phyloP scores from a whole-genome alignment of 202 grass and related monocot genomes.

The Setaria italica region DNA sequence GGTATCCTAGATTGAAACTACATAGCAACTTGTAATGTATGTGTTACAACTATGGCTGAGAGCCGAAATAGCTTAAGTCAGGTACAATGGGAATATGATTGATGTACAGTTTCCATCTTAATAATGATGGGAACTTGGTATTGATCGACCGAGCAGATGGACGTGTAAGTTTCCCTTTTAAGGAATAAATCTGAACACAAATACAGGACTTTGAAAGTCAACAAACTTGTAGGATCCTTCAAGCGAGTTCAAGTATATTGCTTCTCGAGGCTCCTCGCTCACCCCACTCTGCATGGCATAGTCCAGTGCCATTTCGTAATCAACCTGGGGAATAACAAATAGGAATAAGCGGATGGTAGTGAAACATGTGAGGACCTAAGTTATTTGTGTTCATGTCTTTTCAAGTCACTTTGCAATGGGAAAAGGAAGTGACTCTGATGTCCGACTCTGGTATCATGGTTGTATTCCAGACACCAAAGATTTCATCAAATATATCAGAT shows the following conservation, averaged over 20 bases:
- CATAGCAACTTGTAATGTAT: background rate
- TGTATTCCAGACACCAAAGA: background rate
- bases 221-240: constrained; percentile 70
- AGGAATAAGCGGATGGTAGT: background rate
- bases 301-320: constrained; percentile 96
- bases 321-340: constrained; percentile 53
- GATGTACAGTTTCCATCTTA: background rate
- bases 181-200: constrained; percentile 77
- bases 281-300: constrained; percentile 92
- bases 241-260: constrained; percentile 79
- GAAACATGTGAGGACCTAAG: background rate
- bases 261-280: constrained; percentile 83
- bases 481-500: background rate
- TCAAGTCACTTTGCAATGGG: background rate
- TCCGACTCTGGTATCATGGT: background rate
- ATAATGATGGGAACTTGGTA: background rate
- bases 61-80: background rate
- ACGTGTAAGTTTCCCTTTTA: constrained; percentile 23
- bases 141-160: background rate
- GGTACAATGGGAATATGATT: constrained; percentile 13
- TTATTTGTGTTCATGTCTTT: background rate
- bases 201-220: constrained; percentile 73
- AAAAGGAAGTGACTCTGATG: background rate
- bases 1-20: constrained; percentile 11
- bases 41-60: constrained; percentile 1